A percentile compares a stretch with the other conserved stretches of the same genome.
Evolutionary conservation across 805 yeast species (phyloP).

Genomic region (Saccharomycopsis lassenensis): DNA sequence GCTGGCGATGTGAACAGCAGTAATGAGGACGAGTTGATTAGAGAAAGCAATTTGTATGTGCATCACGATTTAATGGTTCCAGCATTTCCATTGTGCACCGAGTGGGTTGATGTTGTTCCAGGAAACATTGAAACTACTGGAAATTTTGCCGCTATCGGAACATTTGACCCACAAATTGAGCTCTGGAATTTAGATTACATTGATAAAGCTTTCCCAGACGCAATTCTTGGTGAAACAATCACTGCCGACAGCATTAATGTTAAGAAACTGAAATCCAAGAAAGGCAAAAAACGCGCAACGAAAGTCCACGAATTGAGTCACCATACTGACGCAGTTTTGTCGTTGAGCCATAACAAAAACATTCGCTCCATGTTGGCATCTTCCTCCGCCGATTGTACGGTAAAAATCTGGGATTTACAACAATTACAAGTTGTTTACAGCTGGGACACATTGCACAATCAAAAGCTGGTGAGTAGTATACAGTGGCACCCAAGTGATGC

Average conservation of each 20-base stretch:
- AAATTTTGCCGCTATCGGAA: conserved; percentile 92
- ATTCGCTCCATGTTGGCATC: conserved; percentile 85
- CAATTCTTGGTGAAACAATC: conserved; percentile 74
- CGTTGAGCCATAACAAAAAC: conserved; percentile 68
- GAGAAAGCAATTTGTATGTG: conserved; percentile 73
- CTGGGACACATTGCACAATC: conserved; percentile 56
- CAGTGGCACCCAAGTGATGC: conserved; percentile 58
- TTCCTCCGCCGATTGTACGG: conserved; percentile 90
- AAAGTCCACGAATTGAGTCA: conserved; percentile 52
- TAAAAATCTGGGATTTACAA: conserved; percentile 89
- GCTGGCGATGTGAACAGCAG: conserved; percentile 69
- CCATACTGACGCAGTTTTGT: conserved; percentile 90
- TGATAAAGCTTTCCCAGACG: conserved; percentile 91
- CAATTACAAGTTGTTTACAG: conserved; percentile 65
- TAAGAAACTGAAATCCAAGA: conserved; percentile 31
- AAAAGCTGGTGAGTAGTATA: conserved; percentile 72
- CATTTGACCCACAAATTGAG: conserved; percentile 96
- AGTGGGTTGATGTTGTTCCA: conserved; percentile 81
- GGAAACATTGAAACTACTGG: conserved; percentile 37
- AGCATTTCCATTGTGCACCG: conserved; percentile 91
- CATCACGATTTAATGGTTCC: conserved; percentile 97
- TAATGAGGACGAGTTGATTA: conserved; percentile 52
- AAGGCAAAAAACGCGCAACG: conserved; percentile 36
- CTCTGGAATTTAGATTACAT: conserved; percentile 90
- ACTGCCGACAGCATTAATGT: conserved; percentile 27